Evolutionary conservation across 1,139 yeast species (phyloP), one percentile per base, ranked within the genome.

Genomic region (Yamadazyma oceani): DNA sequence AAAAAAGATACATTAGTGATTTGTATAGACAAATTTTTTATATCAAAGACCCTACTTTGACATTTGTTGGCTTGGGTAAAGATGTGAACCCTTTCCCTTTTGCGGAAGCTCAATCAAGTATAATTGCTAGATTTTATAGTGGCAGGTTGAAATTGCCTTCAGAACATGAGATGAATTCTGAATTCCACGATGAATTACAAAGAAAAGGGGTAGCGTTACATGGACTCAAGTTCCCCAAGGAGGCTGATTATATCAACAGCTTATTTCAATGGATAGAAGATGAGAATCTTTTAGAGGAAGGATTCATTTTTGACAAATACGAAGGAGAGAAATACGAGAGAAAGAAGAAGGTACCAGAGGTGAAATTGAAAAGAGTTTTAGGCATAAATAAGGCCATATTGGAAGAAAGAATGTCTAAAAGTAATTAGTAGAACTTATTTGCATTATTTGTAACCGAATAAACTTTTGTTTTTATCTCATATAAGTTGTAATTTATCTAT

Each of bases 11-110:
- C 38, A 32, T 40, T 4, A 49, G 51, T 5, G 59, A 59, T 11
- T 33, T 75, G 11, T 70, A 69, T 51, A 59, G 64, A 39, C 78
- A 73, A 41, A 55, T 73, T 7, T 72, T 75, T 49, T 65, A 70
- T 44, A 63, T 66, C 26, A 49, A 64, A 2, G 80, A 75, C 44
- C 73, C 78, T 2, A 56, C 76, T 2, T 52, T 75, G 36, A 54
- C 66, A 17, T 62, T 68, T 38, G 53, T 65, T 9, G 72, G 66
- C 1, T 49, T 74, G 23, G 59, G 65, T 26, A 69, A 68, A 41
- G 58, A 63, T 34, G 62, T 72, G 15, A 60, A 70, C 21, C 80
- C 80, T 14, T 66, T 73, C 59, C 75, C 78, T 19, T 56, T 70
- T 24, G 61, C 73, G 4, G 78, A 74, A 53, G 64, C 69, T 14